Evolutionary conservation across 140 eudicot genomes (phyloP).

Genomic region (Anethum foeniculum): DNA sequence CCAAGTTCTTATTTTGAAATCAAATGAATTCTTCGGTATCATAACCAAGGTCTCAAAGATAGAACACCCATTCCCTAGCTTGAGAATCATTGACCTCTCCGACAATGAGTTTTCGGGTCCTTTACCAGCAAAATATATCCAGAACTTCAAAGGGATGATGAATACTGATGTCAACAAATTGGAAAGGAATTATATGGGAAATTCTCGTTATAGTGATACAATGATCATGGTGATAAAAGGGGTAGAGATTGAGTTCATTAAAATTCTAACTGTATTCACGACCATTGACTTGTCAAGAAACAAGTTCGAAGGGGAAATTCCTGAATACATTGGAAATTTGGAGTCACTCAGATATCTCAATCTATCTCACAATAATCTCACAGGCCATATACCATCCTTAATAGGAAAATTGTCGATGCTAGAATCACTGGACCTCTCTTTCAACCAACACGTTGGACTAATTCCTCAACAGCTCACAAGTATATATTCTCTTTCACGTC

Average conservation of each 20-base stretch:
- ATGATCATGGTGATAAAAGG: neutral
- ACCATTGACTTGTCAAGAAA: neutral
- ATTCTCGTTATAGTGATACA: neutral
- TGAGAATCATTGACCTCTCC: slow-evolving; percentile 41
- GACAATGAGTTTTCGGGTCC: slow-evolving; percentile 15
- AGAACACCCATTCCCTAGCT: slow-evolving; percentile 5
- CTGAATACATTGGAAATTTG: slow-evolving; percentile 1
- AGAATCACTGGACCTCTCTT: neutral
- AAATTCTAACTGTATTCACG: neutral
- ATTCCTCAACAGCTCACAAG: neutral
- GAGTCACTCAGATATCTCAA: neutral
- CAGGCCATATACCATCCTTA: neutral
- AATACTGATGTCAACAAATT: neutral
- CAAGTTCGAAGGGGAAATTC: neutral
- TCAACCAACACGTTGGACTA: neutral
- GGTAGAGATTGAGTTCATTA: slow-evolving; percentile 1
- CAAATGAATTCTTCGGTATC: slow-evolving; percentile 26
- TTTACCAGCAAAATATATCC: slow-evolving; percentile 3
- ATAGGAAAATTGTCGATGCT: neutral
- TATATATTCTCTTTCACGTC: neutral
- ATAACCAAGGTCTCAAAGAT: neutral
- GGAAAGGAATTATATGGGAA: neutral
- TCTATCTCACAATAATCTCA: neutral
- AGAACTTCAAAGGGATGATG: neutral
- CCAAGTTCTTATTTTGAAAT: slow-evolving; percentile 30